phyloP scores from a whole-genome alignment of 2,329 filamentous ascomycete species.

The Fusarium sp. region DNA sequence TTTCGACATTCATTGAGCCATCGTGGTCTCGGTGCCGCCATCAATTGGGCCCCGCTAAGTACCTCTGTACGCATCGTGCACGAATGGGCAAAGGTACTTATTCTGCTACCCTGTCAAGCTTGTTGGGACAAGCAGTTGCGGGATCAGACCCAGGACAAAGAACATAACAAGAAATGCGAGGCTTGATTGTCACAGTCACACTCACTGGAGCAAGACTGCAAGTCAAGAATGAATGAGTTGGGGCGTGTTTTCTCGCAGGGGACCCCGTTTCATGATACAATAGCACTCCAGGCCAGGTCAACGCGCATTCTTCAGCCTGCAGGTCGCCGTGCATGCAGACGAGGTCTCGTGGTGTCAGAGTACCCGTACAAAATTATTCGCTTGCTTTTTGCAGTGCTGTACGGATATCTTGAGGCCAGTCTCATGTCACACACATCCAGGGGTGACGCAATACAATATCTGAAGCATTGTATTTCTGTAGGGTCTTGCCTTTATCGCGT shows the following conservation, averaged over 20 bases:
- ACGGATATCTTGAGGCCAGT: not conserved
- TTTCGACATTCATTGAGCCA: slow-evolving; percentile 17
- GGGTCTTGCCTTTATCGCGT: not conserved
- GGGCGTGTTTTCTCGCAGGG: slow-evolving; percentile 45
- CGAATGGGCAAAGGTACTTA: slow-evolving; percentile 2
- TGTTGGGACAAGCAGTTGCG: slow-evolving; percentile 32
- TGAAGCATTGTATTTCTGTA: not conserved
- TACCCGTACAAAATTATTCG: slow-evolving; percentile 18
- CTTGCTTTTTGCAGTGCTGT: slow-evolving; percentile 23
- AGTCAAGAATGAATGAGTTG: slow-evolving; percentile 18
- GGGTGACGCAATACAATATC: not conserved
- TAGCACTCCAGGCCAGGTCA: slow-evolving; percentile 42
- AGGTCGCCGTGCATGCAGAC: slow-evolving; percentile 51
- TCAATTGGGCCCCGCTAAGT: slow-evolving; percentile 31
- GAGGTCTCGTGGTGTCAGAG: slow-evolving; percentile 51
- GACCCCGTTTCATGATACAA: slow-evolving; percentile 29
- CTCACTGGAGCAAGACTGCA: slow-evolving; percentile 2
- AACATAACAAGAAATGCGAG: slow-evolving; percentile 7
- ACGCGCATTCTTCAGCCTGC: slow-evolving; percentile 48
- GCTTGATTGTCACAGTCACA: slow-evolving; percentile 12
- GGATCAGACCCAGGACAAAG: slow-evolving; percentile 28
- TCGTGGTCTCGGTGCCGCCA: slow-evolving; percentile 23
- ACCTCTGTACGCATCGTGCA: slow-evolving; percentile 10
- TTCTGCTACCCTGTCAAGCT: slow-evolving; percentile 9
- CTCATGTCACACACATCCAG: not conserved